Evolutionary conservation across 371 early-diverging fungal species (phyloP).

Genomic region (Circinella umbellata): DNA sequence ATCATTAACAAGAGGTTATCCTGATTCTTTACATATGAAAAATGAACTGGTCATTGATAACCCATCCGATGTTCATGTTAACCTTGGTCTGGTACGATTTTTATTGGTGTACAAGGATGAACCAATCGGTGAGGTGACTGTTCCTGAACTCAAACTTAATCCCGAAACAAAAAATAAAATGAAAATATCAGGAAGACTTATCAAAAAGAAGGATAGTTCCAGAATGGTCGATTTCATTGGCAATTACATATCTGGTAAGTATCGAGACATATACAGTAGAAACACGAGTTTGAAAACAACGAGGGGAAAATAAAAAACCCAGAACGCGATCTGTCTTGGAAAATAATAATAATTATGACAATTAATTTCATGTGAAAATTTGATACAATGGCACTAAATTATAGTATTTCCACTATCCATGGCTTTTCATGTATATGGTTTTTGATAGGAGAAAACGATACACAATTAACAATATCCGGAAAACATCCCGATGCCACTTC

Average conservation of each 20-base stretch:
- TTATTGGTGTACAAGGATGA: conserved; percentile 29
- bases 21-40: conserved; percentile 32
- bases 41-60: conserved; percentile 35
- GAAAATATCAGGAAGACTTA: conserved; percentile 1
- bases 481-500: conserved; percentile 38
- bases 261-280: too few relatives aligned
- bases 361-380: not conserved
- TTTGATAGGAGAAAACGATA: conserved; percentile 7
- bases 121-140: conserved; percentile 40
- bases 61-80: conserved; percentile 46
- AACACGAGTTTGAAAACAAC: not conserved
- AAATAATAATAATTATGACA: too few relatives aligned
- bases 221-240: conserved; percentile 42
- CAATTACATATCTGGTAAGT: conserved; percentile 37
- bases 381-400: not conserved
- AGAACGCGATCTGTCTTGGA: too few relatives aligned
- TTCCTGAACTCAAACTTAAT: conserved; percentile 29
- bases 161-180: conserved; percentile 25
- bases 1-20: conserved; percentile 31
- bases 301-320: too few relatives aligned
- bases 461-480: conserved; percentile 39
- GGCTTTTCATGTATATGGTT: not conserved
- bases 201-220: conserved; percentile 13
- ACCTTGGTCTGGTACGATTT: conserved; percentile 40
- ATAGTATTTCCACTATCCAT: too few relatives aligned